Evolutionary conservation across 176 grass and related monocot species (phyloP), one percentile per base, ranked within the genome.

Genomic region (Puya raimondii): DNA sequence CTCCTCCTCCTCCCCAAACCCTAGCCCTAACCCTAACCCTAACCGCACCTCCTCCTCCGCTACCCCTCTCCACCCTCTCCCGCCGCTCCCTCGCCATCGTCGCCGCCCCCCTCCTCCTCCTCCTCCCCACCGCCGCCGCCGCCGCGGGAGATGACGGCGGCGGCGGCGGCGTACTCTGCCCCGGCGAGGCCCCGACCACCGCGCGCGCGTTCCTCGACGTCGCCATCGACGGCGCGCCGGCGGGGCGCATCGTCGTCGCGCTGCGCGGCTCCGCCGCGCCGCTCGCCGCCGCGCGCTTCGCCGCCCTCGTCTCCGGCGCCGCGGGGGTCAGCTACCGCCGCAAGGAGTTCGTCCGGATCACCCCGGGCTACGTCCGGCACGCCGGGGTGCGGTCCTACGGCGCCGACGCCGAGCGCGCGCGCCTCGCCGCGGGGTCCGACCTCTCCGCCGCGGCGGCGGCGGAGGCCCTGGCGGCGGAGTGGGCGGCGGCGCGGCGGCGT

Each of bases 301-400:
- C 81, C 4, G 77, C 81, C 7, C 67, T 96, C 10, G 86, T 76
- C 33, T 71, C 72, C 0, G 83, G 83, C 11, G 57, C 72, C 4
- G 83, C 81, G 10, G 93, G 93, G 13, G 71, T 96, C 49, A 88
- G 88, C 21, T 97, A 92, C 73, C 53, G 89, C 26, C 85, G 93
- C 52, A 97, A 97, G 84, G 93, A 97, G 85, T 97, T 97, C 74
- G 65, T 85, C 26, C 89, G 85, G 87, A 82, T 97, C 67, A 72
- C 92, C 50, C 86, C 89, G 1, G 81, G 79, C 5, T 97, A 97
- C 72, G 77, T 97, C 47, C 93, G 90, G 64, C 89, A 97, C 83
- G 76, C 72, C n/a, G 93, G 93, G 12, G 77, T 85, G 51, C 71
- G 83, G 63, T 85, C 83, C 42, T 85, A 80, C 11, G 83, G 83